Evolutionary conservation across 2,329 filamentous ascomycete species (phyloP), one percentile per base, ranked within the genome.

Genomic region (Colletotrichum truncatum): DNA sequence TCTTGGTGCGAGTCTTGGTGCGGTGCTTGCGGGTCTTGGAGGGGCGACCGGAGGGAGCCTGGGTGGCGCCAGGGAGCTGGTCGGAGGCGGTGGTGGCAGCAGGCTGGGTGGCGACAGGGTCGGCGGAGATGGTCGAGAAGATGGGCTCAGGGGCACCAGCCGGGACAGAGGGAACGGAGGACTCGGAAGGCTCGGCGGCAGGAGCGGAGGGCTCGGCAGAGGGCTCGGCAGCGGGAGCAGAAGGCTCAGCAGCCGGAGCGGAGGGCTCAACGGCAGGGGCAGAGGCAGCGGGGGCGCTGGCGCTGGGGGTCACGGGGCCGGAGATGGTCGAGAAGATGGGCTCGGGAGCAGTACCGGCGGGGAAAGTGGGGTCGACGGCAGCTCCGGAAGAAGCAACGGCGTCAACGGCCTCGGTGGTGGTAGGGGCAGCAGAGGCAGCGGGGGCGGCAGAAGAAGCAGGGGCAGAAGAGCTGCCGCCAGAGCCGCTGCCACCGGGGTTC

Each of bases 401-500:
- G 6, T 52, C 60, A 3, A 53, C 49, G 16, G 58, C 58, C 32
- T 53, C 61, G 39, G 39, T 39, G 16, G 53, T 14, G 14, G 60
- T 30, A 7, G 45, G 21, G 14, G 36, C 48, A 34, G 56, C 34
- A 4, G 49, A 30, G 21, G 41, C 28, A 26, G 43, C n/a, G 21
- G 64, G 14, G 12, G 46, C 30, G 26, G 54, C 18, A 41, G 53
- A 52, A 8, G 21, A 76, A 77, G 8, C 73, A 76, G 10, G 71
- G 74, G 3, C 74, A 73, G 46, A 69, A 73, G 46, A 70, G 74
- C 7, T 72, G 77, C 10, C 76, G 78, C 16, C 71, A 76, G 51
- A 84, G 84, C 75, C 84, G 1, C 45, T 84, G 21, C 56, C 64
- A 25, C 38, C 58, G 30, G n/a, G n/a, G n/a, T 34, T 53, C 59